Percentiles rank a stretch among this genome's conserved stretches.
These are phyloP conservation scores for Trichoderma atroviride DNA, from an alignment of 2,329 filamentous ascomycete genomes.

Conservation along the genomic window DNA sequence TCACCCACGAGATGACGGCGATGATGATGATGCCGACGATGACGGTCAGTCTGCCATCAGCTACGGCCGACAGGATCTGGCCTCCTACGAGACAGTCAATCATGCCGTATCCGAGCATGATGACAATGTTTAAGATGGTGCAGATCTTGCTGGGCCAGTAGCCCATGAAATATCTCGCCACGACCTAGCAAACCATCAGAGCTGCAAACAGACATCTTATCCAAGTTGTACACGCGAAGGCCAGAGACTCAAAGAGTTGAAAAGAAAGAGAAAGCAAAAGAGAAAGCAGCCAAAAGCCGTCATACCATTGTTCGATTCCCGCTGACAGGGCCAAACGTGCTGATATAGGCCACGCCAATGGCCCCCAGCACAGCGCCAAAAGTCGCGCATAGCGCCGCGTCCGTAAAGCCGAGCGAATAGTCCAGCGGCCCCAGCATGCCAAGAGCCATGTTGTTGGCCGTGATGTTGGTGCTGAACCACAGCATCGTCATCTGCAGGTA, in stretches of 20 bases:
- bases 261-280: not conserved
- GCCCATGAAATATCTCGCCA: slow-evolving; percentile 78
- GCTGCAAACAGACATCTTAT: not conserved
- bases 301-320: slow-evolving; percentile 73
- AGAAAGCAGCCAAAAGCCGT: not conserved
- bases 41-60: slow-evolving; percentile 64
- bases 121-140: slow-evolving; percentile 51
- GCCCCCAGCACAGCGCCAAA: slow-evolving; percentile 78
- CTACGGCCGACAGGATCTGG: slow-evolving; percentile 75
- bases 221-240: not conserved
- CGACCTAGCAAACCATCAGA: slow-evolving; percentile 42
- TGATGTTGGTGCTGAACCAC: slow-evolving; percentile 51
- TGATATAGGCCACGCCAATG: slow-evolving; percentile 74
- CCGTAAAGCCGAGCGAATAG: slow-evolving; percentile 72
- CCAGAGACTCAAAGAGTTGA: not conserved
- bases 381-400: slow-evolving; percentile 70
- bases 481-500: slow-evolving; percentile 46
- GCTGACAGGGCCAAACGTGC: slow-evolving; percentile 73
- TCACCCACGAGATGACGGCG: slow-evolving; percentile 71
- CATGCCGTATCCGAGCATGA: slow-evolving; percentile 74
- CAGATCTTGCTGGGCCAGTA: slow-evolving; percentile 52
- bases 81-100: slow-evolving; percentile 81
- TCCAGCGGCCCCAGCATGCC: slow-evolving; percentile 69
- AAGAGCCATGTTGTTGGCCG: slow-evolving; percentile 59
- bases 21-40: slow-evolving; percentile 77